Evolutionary conservation across 78 protist genomes (phyloP).

Genomic region (Tieghemostelium lacteum): DNA sequence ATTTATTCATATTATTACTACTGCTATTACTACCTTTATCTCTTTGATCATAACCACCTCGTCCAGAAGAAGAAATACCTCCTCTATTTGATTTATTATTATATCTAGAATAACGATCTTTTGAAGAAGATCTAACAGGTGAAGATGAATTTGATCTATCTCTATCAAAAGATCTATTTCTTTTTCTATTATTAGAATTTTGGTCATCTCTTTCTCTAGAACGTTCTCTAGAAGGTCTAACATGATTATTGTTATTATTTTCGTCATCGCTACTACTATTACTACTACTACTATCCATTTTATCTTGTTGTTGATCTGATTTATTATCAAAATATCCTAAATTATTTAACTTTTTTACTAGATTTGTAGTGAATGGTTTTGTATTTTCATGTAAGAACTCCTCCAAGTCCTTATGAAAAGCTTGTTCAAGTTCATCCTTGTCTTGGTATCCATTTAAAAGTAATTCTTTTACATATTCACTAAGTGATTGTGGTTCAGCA

Average conservation of each 20-base stretch:
- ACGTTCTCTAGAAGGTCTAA: not conserved
- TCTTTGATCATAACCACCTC: not conserved
- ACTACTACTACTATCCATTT: constrained; percentile 5
- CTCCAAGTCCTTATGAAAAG: constrained; percentile 1
- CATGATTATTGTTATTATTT: not conserved
- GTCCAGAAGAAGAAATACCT: not conserved
- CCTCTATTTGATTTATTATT: not conserved
- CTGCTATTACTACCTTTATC: not conserved
- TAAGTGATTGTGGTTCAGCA: constrained; percentile 27
- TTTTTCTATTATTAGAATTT: not conserved
- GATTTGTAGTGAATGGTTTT: not conserved
- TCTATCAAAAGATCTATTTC: constrained; percentile 32
- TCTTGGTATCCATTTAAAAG: not conserved
- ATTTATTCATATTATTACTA: not conserved
- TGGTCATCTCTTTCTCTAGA: not conserved
- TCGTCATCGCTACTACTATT: not conserved
- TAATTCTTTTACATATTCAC: constrained; percentile 48
- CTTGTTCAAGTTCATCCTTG: constrained; percentile 9
- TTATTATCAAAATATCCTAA: not conserved
- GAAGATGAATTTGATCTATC: not conserved
- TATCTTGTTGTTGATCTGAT: not conserved
- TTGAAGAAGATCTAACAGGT: constrained; percentile 5
- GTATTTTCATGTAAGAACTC: constrained; percentile 56
- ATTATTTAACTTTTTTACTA: not conserved
- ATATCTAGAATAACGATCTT: not conserved